Base-by-base conservation (phyloP, 106 monocot genomes). In the Dioscorea alata region DNA sequence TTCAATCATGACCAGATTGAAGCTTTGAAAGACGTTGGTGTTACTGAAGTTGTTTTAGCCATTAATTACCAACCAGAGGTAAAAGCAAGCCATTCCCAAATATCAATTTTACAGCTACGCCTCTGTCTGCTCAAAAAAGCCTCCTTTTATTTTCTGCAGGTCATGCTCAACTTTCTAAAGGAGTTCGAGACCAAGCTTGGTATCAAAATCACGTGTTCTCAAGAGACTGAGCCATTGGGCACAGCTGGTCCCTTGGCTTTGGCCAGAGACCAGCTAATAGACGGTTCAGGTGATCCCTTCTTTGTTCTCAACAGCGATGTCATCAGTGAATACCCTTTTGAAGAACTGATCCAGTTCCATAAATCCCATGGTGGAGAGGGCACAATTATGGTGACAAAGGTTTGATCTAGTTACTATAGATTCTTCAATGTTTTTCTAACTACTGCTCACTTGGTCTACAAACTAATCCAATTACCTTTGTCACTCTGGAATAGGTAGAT, bases 261-360 rank as follows among this genome's bases (percentile, higher is more conserved):
- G 34, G 86, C 86, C 24, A 83, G 86, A 71, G 86, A 83, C 73
- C 80, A 83, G 73, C 74, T 87, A 63, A 34, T 71, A 6, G 86
- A 83, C 68, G 76, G 79, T 13, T 87, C 86, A 13, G 82, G 82
- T 1, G 86, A 87, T 8, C 86, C 86, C 34, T 87, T 87, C 77
- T 87, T 85, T 68, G 85, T 85, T 23, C 75, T 85, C 20, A 85
- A 81, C 74, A 81, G 85, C 50, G 85, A 85, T 57, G 85, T 85
- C 35, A 85, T 85, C 48, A 85, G 78, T 21, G 85, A 85, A 66
- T 85, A 85, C 31, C 85, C 81, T 1, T 81, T 85, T 34, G 32
- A 58, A 17, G 63, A 85, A 49, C 68, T 85, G 53, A 75, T 85
- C 12, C 34, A 73, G 33, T 85, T 75, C 67, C 85, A 85, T 51